Base-by-base conservation (phyloP, 306 rosid genomes). In the Glycine latifolia region DNA sequence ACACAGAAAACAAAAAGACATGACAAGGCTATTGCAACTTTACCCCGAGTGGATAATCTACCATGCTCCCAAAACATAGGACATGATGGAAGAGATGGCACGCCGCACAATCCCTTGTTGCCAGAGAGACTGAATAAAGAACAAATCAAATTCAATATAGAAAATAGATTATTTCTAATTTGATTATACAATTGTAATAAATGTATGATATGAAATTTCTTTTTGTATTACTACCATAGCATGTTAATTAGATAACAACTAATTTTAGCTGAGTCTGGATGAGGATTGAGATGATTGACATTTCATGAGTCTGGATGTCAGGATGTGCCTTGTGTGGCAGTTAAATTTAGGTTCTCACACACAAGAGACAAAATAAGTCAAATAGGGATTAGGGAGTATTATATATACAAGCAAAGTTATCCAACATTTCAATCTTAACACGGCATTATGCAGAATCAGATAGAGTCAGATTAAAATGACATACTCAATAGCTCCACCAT, bases 401-500 rank as follows among this genome's bases (percentile, higher is more conserved):
- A 41, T 31, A 41, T 31, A 68, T 5, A 14, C 16, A 85, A 68
- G 75, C 75, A 14, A 78, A 48, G 47, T 67, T 46, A 62, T 71
- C 26, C 60, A 54, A 37, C 13, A 53, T 41, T 49, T 20, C 20
- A 20, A 20, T 20, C 20, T 20, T 20, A 20, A 20, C 20, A 20
- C 20, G 20, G 0, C 20, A 20, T 20, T 20, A 63, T 31, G 82
- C 73, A 74, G 78, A 81, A 81, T 5, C 49, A 65, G 67, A 73
- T 59, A 39, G 67, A 68, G 70, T 9, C 16, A 71, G 72, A 82
- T 50, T 53, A 67, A 63, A 83, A 20, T 60, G 63, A 82, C 99
- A 75, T 95, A 95, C 99, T 95, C 99, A 65, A 95, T 93, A 71
- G 89, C 89, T 84, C 99, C 99, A 60, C 99, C 99, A 13, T 90